A percentile compares a stretch with the other conserved stretches of the same genome.
phyloP scores from a whole-genome alignment of 2,329 filamentous ascomycete species.

The Emmonsia crescens region DNA sequence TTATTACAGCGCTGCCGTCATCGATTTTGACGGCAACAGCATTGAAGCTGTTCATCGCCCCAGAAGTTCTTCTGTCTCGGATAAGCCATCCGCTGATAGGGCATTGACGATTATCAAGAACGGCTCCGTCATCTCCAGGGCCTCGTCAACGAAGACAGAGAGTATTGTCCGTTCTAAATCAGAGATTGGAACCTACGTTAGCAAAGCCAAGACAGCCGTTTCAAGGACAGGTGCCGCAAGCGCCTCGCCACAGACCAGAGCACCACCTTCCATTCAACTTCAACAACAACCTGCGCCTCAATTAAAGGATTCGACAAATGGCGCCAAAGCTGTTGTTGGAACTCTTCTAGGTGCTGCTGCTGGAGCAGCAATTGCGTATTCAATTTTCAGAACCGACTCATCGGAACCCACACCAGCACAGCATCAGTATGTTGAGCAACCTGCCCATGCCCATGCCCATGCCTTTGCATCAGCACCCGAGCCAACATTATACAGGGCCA shows the following conservation, averaged over 20 bases:
- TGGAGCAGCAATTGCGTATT: slow-evolving; percentile 65
- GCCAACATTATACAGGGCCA: slow-evolving; percentile 21
- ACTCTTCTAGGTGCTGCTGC: slow-evolving; percentile 70
- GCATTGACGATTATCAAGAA: slow-evolving; percentile 28
- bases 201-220: slow-evolving; percentile 19
- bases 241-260: slow-evolving; percentile 10
- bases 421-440: slow-evolving; percentile 17
- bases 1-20: slow-evolving; percentile 53
- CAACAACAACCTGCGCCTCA: slow-evolving; percentile 18
- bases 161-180: slow-evolving; percentile 22
- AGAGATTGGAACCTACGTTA: slow-evolving; percentile 19
- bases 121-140: slow-evolving; percentile 29
- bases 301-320: slow-evolving; percentile 17
- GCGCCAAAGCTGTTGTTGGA: slow-evolving; percentile 57
- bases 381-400: slow-evolving; percentile 45
- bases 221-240: slow-evolving; percentile 13
- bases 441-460: slow-evolving; percentile 16
- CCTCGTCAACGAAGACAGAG: slow-evolving; percentile 20
- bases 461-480: slow-evolving; percentile 14
- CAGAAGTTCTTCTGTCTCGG: slow-evolving; percentile 16
- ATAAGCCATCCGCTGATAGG: slow-evolving; percentile 17
- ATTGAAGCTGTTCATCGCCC: slow-evolving; percentile 60
- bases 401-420: slow-evolving; percentile 16
- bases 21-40: slow-evolving; percentile 73
- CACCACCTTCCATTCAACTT: slow-evolving; percentile 9